Evolutionary conservation across 768 basidiomycete species (phyloP).

Genomic region (Neoboletus brunneissimus): DNA sequence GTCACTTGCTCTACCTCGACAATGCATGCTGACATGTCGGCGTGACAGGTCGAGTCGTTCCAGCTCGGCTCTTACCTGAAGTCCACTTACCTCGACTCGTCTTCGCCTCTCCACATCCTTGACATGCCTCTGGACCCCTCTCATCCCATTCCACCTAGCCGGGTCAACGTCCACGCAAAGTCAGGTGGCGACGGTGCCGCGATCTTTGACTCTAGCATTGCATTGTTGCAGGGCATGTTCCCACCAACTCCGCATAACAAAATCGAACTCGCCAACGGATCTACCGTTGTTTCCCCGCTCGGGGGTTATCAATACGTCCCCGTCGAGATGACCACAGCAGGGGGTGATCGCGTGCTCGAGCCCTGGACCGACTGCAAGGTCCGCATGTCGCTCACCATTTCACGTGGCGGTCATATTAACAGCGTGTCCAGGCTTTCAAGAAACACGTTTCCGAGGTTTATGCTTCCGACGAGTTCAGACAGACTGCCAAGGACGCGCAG

Average conservation of each 20-base stretch:
- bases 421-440: constrained; percentile 50
- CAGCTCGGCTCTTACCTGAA: constrained; percentile 61
- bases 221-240: constrained; percentile 80
- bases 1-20: neutral
- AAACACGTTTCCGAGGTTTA: constrained; percentile 65
- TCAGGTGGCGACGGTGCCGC: constrained; percentile 76
- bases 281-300: constrained; percentile 68
- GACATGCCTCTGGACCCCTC: constrained; percentile 59
- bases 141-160: constrained; percentile 58
- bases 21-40: constrained; percentile 5
- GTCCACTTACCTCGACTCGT: constrained; percentile 61
- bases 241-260: constrained; percentile 70
- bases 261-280: constrained; percentile 75
- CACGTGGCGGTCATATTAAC: constrained; percentile 34
- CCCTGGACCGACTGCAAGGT: constrained; percentile 69
- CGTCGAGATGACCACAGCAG: constrained; percentile 48
- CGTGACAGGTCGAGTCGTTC: constrained; percentile 60
- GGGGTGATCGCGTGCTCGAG: constrained; percentile 74
- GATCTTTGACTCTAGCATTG: constrained; percentile 81
- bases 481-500: constrained; percentile 50
- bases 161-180: constrained; percentile 76
- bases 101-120: constrained; percentile 64
- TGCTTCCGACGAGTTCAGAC: constrained; percentile 60
- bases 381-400: constrained; percentile 28
- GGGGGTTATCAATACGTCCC: constrained; percentile 87